Conservation (phyloP, 768 basidiomycete species). For the Suillus ampliporus region DNA sequence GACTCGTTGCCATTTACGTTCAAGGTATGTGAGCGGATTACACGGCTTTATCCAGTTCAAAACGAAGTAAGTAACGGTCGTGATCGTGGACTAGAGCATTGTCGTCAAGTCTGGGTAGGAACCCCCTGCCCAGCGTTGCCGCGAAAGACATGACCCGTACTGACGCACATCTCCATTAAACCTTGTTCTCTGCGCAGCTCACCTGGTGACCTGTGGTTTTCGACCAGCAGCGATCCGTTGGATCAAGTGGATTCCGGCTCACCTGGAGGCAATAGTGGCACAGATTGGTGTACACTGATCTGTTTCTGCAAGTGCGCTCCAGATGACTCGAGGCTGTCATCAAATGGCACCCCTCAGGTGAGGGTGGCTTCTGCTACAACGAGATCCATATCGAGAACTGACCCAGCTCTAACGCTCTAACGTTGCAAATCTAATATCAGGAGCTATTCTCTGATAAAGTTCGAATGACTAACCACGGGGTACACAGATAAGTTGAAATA, state of each 20-base stretch:
- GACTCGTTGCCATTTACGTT: background rate
- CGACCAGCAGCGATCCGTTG: constrained; percentile 14
- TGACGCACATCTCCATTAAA: constrained; percentile 14
- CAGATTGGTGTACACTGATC: constrained; percentile 22
- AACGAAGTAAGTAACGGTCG: background rate
- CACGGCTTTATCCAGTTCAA: background rate
- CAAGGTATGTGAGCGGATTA: background rate
- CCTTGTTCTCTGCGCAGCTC: constrained; percentile 27
- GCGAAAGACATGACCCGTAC: background rate
- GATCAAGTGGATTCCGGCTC: constrained; percentile 19
- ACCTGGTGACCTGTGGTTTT: constrained; percentile 31
- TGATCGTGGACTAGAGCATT: background rate
- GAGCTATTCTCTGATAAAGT: background rate
- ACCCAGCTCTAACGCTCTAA: constrained; percentile 25
- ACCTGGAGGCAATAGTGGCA: constrained; percentile 24
- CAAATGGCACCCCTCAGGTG: constrained; percentile 15
- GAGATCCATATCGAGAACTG: constrained; percentile 26
- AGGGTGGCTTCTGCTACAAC: constrained; percentile 25
- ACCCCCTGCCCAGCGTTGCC: background rate
- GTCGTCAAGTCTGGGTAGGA: background rate
- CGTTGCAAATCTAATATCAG: background rate
- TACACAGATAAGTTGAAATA: constrained; percentile 24
- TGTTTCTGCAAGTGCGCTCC: background rate
- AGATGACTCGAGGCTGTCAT: constrained; percentile 3
- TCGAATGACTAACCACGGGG: constrained; percentile 5